Base-by-base conservation (phyloP, 225 moss, liverwort and hornwort species). In the Sphagnum contortum region DNA sequence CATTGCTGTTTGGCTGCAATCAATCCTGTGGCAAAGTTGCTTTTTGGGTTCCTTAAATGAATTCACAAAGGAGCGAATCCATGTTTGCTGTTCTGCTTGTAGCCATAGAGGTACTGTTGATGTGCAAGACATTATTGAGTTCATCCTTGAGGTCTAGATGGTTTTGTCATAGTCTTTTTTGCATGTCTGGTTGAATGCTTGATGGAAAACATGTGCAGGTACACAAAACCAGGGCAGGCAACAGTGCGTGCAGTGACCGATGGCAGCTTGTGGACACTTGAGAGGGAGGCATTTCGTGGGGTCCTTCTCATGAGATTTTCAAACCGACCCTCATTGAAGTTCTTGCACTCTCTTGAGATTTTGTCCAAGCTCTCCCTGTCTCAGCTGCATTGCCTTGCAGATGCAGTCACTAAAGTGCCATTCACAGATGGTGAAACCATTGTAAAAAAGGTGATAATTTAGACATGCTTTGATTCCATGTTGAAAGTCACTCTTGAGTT, bases 341-440 rank as follows among this genome's bases (percentile, higher is more conserved):
- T 64, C 47, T 47, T 50, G 50, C 50, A 29, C n/a, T 64, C 63
- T 3, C n/a, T 64, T 48, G 14, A 63, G 14, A 14, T 64, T 48
- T 64, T 64, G 49, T 12, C 63, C 12, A 64, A 64, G 48, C 63
- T 64, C 48, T 64, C 63, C 4, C 13, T 64, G 63, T 64, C 50
- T 6, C 63, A 63, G 48, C 49, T 63, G 63, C 63, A 51, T n/a
- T 13, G 63, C 49, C 47, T 64, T 12, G 12, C 63, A 49, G 50
- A 64, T 50, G n/a, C 63, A 2, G 14, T 51, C 48, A 64, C n/a
- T 12, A 50, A 64, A 9, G 2, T 64, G 10, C 9, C 63, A 4
- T 64, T 49, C 29, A 29, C n/a, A 11, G 63, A 48, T 13, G 50
- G 63, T 49, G 48, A 64, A 4, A 64, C 4, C 3, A 49, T 64